Conservation (phyloP, 768 basidiomycete genomes). For the Leccinum longicurvipes region DNA sequence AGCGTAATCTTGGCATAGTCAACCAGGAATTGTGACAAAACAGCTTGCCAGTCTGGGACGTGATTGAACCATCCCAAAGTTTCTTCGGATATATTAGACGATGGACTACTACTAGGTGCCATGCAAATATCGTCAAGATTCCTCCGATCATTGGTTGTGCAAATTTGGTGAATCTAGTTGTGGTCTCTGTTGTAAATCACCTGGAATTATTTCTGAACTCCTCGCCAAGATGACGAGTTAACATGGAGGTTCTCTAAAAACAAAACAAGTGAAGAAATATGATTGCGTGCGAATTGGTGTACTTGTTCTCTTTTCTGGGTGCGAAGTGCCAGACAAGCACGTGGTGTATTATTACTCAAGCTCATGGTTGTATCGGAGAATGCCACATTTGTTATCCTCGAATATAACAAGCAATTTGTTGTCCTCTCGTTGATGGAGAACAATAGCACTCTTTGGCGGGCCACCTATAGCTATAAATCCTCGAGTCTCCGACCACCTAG, state of each 20-base stretch:
- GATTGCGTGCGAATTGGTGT: too few relatives aligned
- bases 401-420: constrained; percentile 3
- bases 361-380: too few relatives aligned
- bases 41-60: too few relatives aligned
- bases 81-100: not conserved
- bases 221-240: not conserved
- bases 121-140: not conserved
- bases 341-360: too few relatives aligned
- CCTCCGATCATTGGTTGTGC: not conserved
- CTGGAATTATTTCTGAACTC: too few relatives aligned
- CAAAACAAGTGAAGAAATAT: not conserved
- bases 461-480: constrained; percentile 28
- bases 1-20: too few relatives aligned
- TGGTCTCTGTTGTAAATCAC: not conserved
- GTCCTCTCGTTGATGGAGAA: constrained; percentile 6
- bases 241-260: not conserved
- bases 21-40: too few relatives aligned
- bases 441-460: constrained; percentile 15
- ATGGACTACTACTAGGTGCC: too few relatives aligned
- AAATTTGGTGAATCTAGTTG: too few relatives aligned
- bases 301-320: not conserved
- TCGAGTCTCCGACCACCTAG: not conserved
- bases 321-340: too few relatives aligned
- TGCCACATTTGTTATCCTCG: not conserved
- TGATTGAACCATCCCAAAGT: not conserved